A percentile compares a stretch with the other conserved stretches of the same genome.
phyloP scores from a whole-genome alignment of 2,329 filamentous ascomycete species.

The Triangularia setosa region DNA sequence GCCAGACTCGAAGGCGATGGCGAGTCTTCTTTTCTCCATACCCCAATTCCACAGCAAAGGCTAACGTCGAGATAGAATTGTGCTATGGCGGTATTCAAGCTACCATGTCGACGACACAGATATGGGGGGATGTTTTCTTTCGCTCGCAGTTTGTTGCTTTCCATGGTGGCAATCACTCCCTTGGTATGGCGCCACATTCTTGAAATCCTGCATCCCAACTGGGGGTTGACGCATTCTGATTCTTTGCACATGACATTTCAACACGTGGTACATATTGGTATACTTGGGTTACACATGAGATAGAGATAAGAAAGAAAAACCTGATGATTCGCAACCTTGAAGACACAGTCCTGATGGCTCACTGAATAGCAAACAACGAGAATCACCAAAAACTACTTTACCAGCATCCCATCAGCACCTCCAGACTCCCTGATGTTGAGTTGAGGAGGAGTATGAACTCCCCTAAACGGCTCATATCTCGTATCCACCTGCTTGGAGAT shows the following conservation, averaged over 20 bases:
- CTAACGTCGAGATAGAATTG: constrained; percentile 31
- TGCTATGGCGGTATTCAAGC: constrained; percentile 69
- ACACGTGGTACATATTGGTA: too few species aligned
- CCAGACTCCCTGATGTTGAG: too few species aligned
- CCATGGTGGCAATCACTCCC: neutral
- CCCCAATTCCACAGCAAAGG: neutral
- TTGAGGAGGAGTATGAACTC: neutral
- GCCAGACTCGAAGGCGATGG: constrained; percentile 46
- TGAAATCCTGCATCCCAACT: too few species aligned
- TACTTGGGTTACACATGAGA: too few species aligned
- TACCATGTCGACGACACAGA: constrained; percentile 52
- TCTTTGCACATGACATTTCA: neutral
- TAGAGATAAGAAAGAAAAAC: too few species aligned
- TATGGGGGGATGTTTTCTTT: constrained; percentile 61
- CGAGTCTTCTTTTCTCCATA: constrained; percentile 32
- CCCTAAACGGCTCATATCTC: neutral
- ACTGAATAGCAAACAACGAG: too few species aligned
- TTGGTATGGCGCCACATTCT: constrained; percentile 2
- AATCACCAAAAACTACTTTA: too few species aligned
- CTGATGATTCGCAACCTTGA: too few species aligned
- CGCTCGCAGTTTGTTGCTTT: constrained; percentile 4
- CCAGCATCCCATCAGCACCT: too few species aligned
- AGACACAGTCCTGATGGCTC: too few species aligned
- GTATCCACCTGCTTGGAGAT: neutral
- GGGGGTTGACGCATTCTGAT: neutral